Evolutionary conservation across 305 asterid species (phyloP), one percentile per base, ranked within the genome.

Genomic region (Fraxinus greggii): DNA sequence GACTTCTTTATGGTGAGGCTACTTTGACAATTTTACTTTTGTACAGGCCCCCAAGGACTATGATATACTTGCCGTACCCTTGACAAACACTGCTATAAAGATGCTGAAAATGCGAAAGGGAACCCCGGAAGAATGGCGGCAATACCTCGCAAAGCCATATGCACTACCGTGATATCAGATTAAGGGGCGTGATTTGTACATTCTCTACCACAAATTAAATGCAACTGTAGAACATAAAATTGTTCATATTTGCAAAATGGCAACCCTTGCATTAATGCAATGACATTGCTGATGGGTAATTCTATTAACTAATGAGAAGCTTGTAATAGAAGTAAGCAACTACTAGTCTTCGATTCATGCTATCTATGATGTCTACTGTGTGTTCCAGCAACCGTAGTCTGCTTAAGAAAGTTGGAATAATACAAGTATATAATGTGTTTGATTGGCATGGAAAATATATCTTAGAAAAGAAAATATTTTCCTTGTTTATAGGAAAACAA

Each of bases 121-220:
- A 31, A 87, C 90, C 82, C 98, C 98, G 0, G 96, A 93, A 86
- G 98, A 95, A 86, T 95, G 98, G 98, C 89, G 28, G 76, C 94
- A 93, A 65, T 95, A 95, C 86, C 90, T 95, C 78, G 88, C 97
- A 15, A 87, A 85, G 87, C 94, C 93, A 8, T 78, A 70, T 59
- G 84, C 88, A 63, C 90, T 88, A 51, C 93, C 90, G 3, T 90
- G 87, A 86, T 59, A 19, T 75, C 28, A 63, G 54, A 28, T 42
- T 23, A 5, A 5, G 67, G 65, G 35, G 7, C 36, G 35, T 48
- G 13, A 65, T 48, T 59, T 75, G 76, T 85, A 78, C 21, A 69
- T 84, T 21, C 74, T 72, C 74, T 56, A 15, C 69, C n/a, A n/a
- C 29, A 77, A 35, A 42, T 56, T 45, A 33, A 36, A 24, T 31